Percentiles rank a stretch among this genome's conserved stretches.
These are phyloP conservation scores for Alliaria petiolata DNA, from an alignment of 345 rosid genomes.

Conservation along the genomic window DNA sequence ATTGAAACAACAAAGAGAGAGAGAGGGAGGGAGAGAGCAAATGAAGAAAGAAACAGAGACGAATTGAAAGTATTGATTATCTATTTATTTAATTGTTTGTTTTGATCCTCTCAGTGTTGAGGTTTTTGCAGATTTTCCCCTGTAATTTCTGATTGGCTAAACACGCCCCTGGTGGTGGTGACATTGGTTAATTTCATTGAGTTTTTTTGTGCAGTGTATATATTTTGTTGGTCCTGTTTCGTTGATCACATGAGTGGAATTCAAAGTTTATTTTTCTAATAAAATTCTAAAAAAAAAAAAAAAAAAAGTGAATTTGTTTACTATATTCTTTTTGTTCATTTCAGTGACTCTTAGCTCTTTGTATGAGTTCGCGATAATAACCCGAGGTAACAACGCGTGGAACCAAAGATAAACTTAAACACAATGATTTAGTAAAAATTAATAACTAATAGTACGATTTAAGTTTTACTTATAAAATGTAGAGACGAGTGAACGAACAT, in stretches of 20 bases:
- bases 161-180: neutral
- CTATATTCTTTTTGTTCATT: neutral
- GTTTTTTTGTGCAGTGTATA: conserved; percentile 8
- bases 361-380: neutral
- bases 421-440: too few species aligned
- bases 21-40: neutral
- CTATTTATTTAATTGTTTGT: neutral
- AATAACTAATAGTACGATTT: too few species aligned
- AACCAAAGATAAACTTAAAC: neutral
- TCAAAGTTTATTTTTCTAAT: neutral
- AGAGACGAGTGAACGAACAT: too few species aligned
- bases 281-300: neutral
- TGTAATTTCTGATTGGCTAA: neutral
- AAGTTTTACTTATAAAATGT: too few species aligned
- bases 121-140: conserved; percentile 14
- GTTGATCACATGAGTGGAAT: neutral
- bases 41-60: neutral
- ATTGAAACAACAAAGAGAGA: conserved; percentile 6
- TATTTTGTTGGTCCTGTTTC: neutral
- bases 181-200: neutral
- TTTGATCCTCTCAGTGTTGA: conserved; percentile 13
- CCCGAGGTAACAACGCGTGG: neutral
- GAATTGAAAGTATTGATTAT: neutral
- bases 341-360: neutral
- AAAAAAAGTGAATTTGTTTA: neutral